phyloP scores from a whole-genome alignment of 2,329 filamentous ascomycete species.

The Claviceps pazoutovae region DNA sequence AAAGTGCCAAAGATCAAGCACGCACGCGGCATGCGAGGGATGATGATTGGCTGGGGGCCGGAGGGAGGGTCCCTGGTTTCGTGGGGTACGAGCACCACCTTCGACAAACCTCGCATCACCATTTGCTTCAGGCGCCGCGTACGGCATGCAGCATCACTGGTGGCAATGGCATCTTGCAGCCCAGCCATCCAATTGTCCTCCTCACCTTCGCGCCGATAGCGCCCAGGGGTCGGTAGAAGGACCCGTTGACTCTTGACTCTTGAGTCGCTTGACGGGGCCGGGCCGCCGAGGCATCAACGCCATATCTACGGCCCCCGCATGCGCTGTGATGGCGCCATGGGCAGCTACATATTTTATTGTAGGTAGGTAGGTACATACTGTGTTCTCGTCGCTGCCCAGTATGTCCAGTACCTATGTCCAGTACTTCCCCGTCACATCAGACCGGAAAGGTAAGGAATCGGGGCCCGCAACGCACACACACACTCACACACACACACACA shows the following conservation, averaged over 20 bases:
- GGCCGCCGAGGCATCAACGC: background rate
- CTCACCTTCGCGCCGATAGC: slow-evolving; percentile 7
- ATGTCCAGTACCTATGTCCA: too few species aligned
- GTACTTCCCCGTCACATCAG: background rate
- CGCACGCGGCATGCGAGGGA: background rate
- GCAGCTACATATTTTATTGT: background rate
- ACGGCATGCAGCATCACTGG: slow-evolving; percentile 6
- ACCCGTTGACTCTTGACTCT: background rate
- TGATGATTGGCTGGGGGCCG: background rate
- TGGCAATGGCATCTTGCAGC: slow-evolving; percentile 8
- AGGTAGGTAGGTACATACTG: background rate
- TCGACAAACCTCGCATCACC: background rate
- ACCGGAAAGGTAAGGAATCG: background rate
- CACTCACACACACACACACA: too few species aligned
- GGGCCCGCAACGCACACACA: too few species aligned
- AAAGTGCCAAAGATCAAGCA: background rate
- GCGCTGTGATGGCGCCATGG: slow-evolving; percentile 1
- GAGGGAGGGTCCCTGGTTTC: background rate
- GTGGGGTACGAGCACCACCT: background rate
- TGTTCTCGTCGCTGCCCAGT: too few species aligned
- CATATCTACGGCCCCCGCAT: background rate
- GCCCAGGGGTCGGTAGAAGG: slow-evolving; percentile 1
- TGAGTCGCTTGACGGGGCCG: background rate
- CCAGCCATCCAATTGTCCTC: slow-evolving; percentile 8
- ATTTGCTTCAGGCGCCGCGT: background rate